A percentile compares a stretch with the other conserved stretches of the same genome.
Evolutionary conservation across 2,329 filamentous ascomycete species (phyloP).

Genomic region (Aspergillus awamori): DNA sequence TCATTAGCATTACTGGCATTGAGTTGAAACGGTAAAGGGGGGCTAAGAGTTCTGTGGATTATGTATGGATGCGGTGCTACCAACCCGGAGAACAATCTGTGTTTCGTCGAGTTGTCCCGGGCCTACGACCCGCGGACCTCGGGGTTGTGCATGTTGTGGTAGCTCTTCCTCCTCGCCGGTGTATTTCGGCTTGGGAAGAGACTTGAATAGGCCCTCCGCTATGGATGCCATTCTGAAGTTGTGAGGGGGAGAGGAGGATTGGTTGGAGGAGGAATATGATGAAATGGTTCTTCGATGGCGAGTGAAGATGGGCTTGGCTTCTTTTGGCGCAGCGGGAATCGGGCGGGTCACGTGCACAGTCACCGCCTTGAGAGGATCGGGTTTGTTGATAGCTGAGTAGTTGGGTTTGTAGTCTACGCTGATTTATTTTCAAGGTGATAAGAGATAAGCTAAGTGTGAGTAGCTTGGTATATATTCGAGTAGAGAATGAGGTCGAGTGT

Average conservation of each 20-base stretch:
- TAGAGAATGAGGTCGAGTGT: neutral
- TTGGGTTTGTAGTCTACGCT: no score
- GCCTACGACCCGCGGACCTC: conserved; percentile 80
- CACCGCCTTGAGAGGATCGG: neutral
- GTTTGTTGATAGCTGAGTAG: no score
- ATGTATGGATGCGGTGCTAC: conserved; percentile 22
- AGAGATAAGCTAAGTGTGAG: neutral
- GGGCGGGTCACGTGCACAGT: neutral
- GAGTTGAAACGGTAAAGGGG: neutral
- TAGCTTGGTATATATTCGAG: neutral
- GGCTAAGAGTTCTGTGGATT: no score
- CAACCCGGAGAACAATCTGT: conserved; percentile 77
- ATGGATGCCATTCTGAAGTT: conserved; percentile 63
- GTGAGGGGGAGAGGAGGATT: conserved; percentile 21
- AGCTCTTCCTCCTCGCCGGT: conserved; percentile 85
- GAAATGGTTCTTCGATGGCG: conserved; percentile 13
- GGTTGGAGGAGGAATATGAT: conserved; percentile 11
- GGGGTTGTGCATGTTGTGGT: conserved; percentile 69
- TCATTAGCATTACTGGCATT: conserved; percentile 21
- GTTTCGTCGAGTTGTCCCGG: conserved; percentile 79
- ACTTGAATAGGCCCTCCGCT: conserved; percentile 72
- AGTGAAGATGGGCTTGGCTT: conserved; percentile 19
- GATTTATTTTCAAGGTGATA: no score
- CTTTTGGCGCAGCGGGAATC: conserved; percentile 12
- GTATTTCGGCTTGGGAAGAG: conserved; percentile 88